Evolutionary conservation across 768 basidiomycete species (phyloP), one percentile per base, ranked within the genome.

Genomic region (Lactifluus pinguis): DNA sequence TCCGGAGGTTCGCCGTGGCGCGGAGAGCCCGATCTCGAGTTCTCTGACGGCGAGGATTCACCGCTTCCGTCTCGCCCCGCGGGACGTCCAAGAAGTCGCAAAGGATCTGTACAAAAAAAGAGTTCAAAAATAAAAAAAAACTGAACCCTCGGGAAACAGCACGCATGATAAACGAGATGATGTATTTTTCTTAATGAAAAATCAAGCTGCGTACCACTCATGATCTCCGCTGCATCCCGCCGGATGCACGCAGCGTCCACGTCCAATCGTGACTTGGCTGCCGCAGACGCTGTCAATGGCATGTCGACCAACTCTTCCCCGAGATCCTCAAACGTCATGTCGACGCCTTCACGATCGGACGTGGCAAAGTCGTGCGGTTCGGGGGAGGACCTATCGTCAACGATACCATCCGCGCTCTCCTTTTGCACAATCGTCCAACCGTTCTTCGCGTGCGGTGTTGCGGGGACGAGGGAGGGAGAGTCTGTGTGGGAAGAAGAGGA

Each of bases 1-100:
- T 83, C 65, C 29, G 57, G 45, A 2, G 45, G 17, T 30, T 66
- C 59, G 53, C 53, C 49, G 50, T 45, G 41, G 2, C 44, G 36
- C 21, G 65, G 65, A 10, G 65, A 65, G 15, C 55, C 19, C 39
- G 64, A 65, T 58, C 56, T 41, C 38, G 63, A 62, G 15, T 14
- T 54, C 13, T 36, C 49, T n/a, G 53, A 19, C 7, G 60, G 44
- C 5, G 62, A 29, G 39, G 62, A 41, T 17, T 36, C 57, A 2
- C 48, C 39, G 49, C 48, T 53, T 19, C 39, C 41, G 52, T 57
- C 41, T 14, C 60, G 48, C 17, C 49, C 51, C 41, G 21, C 19
- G 14, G 50, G 59, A 21, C 56, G 59, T 30, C 56, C 54, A 13
- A 66, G 44, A n/a, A 66, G 45, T 14, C 45, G 63, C 49, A 66